Conservation (phyloP, 345 rosid species). For the Euclidium syriacum region DNA sequence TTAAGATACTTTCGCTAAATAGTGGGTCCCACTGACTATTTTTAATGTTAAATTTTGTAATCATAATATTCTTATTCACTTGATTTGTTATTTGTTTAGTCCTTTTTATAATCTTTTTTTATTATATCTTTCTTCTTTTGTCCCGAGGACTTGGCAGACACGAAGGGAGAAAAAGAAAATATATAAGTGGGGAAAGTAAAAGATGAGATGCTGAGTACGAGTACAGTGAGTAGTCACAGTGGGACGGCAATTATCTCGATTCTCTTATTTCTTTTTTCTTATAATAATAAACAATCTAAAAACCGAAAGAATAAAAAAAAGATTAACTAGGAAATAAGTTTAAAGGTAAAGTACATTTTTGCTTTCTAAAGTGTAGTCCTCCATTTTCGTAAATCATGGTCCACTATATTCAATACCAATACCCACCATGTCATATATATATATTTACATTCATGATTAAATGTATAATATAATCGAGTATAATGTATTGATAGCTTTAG, state of each 20-base stretch:
- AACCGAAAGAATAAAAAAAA: background rate
- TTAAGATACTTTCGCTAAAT: constrained; percentile 26
- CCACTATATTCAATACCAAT: constrained; percentile 10
- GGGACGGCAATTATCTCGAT: constrained; percentile 30
- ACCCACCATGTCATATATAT: background rate
- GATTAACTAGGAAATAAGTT: background rate
- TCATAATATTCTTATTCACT: background rate
- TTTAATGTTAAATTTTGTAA: constrained; percentile 7
- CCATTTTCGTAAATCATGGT: constrained; percentile 10
- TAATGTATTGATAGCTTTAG: no score
- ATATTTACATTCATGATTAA: background rate
- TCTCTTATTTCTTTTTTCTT: constrained; percentile 9
- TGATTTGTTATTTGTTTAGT: background rate
- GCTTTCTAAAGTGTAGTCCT: constrained; percentile 28
- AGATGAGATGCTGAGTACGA: constrained; percentile 28
- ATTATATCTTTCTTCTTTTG: constrained; percentile 17
- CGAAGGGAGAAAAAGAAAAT: constrained; percentile 10
- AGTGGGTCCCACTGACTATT: constrained; percentile 19
- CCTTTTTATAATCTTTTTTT: background rate
- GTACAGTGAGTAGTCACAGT: constrained; percentile 11
- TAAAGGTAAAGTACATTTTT: constrained; percentile 18
- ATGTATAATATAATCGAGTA: background rate
- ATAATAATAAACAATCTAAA: background rate
- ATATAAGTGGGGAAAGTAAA: constrained; percentile 13
- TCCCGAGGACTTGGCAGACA: constrained; percentile 27